These are phyloP conservation scores for Neoboletus magnificus DNA, from an alignment of 768 basidiomycete species.

Conservation along the genomic window DNA sequence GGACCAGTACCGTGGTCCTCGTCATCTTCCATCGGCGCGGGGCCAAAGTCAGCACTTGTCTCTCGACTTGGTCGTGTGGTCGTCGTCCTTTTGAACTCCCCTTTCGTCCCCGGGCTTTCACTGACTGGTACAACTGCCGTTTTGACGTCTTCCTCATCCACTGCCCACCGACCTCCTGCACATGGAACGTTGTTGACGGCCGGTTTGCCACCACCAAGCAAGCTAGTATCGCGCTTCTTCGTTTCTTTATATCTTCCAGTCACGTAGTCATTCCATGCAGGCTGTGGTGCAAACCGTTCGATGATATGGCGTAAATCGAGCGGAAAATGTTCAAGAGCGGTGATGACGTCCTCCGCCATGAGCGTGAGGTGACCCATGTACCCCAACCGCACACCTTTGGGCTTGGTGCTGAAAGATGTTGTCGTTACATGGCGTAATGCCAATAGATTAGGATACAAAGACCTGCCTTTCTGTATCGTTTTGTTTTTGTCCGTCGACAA, in stretches of 20 bases:
- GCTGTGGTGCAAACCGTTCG: conserved; percentile 64
- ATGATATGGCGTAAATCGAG: conserved; percentile 67
- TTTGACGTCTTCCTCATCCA: conserved; percentile 59
- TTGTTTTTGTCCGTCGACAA: conserved; percentile 78
- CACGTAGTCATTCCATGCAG: conserved; percentile 89
- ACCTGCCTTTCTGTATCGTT: conserved; percentile 76
- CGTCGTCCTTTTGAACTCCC: conserved; percentile 57
- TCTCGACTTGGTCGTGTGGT: conserved; percentile 43
- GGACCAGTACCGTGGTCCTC: conserved; percentile 43
- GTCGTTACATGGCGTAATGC: conserved; percentile 5
- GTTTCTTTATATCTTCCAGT: conserved; percentile 82
- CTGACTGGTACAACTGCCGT: conserved; percentile 21
- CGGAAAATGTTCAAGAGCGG: conserved; percentile 85
- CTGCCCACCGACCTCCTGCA: conserved; percentile 52
- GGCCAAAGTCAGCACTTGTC: conserved; percentile 65
- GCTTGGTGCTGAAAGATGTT: conserved; percentile 49
- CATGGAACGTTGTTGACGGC: conserved; percentile 39
- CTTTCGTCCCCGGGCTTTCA: conserved; percentile 35
- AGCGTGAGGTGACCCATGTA: conserved; percentile 97
- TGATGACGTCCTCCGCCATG: conserved; percentile 92
- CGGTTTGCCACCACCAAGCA: conserved; percentile 86
- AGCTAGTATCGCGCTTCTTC: conserved; percentile 71
- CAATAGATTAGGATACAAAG: not conserved
- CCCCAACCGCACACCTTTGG: conserved; percentile 77
- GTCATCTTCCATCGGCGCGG: conserved; percentile 47